Evolutionary conservation across 179 eudicot genomes (phyloP).

Genomic region (Dionaea muscipula): DNA sequence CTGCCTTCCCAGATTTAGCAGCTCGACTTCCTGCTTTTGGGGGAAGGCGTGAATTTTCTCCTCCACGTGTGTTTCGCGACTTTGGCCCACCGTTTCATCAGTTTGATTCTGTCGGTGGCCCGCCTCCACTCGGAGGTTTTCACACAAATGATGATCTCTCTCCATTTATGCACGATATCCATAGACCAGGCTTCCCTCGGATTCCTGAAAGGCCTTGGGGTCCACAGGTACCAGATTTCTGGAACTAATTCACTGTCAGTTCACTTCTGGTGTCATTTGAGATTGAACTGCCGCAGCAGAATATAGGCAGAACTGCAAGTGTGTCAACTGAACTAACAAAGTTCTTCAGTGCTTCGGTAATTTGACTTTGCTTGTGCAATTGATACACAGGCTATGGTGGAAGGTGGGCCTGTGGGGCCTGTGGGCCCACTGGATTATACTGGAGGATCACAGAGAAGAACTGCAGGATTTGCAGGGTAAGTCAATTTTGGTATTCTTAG

Average conservation of each 20-base stretch:
- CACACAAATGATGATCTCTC: slow-evolving; percentile 57
- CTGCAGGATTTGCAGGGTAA: slow-evolving; percentile 78
- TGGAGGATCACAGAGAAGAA: slow-evolving; percentile 54
- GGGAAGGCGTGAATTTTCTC: slow-evolving; percentile 64
- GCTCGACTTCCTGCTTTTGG: slow-evolving; percentile 44
- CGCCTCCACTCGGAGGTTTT: slow-evolving; percentile 51
- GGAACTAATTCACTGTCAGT: background rate
- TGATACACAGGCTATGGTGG: slow-evolving; percentile 33
- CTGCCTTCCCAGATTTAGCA: slow-evolving; percentile 47
- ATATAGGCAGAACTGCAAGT: background rate
- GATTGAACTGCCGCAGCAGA: background rate
- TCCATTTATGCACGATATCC: slow-evolving; percentile 59
- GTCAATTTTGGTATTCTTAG: slow-evolving; percentile 5
- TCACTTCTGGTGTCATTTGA: background rate
- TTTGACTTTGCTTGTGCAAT: slow-evolving; percentile 5
- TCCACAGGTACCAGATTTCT: slow-evolving; percentile 71
- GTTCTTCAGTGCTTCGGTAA: slow-evolving; percentile 1
- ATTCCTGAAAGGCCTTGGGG: slow-evolving; percentile 70
- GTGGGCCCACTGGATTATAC: slow-evolving; percentile 47
- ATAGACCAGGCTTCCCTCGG: slow-evolving; percentile 48
- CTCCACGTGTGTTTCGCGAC: slow-evolving; percentile 48
- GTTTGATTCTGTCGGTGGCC: slow-evolving; percentile 46
- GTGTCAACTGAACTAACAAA: background rate
- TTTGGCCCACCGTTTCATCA: slow-evolving; percentile 54
- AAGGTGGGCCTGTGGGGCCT: slow-evolving; percentile 56